A percentile compares a stretch with the other conserved stretches of the same genome.
These are phyloP conservation scores for Euphorbia celastroides DNA, from an alignment of 441 rosid genomes.

Conservation along the genomic window DNA sequence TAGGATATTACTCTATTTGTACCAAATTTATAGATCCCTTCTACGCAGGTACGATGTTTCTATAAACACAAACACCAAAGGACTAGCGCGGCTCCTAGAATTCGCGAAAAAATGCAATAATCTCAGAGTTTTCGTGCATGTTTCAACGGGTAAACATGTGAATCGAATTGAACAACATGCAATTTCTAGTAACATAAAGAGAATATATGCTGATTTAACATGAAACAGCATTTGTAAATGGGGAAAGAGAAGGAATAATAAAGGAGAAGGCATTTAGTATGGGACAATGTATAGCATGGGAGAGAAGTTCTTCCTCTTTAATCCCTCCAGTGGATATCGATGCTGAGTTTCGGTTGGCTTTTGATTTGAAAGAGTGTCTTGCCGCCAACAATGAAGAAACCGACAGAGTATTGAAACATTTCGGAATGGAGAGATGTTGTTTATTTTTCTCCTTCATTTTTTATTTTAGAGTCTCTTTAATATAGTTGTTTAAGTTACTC, in stretches of 20 bases:
- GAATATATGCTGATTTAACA: not conserved
- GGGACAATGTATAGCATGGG: slow-evolving; percentile 13
- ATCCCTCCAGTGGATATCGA: slow-evolving; percentile 14
- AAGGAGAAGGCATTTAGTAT: slow-evolving; percentile 28
- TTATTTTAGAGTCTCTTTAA: too few relatives aligned
- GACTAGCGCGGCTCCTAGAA: slow-evolving; percentile 24
- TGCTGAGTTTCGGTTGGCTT: slow-evolving; percentile 30
- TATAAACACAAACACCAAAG: slow-evolving; percentile 25
- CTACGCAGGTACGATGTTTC: slow-evolving; percentile 29
- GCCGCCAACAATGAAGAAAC: slow-evolving; percentile 10
- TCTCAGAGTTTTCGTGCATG: slow-evolving; percentile 25
- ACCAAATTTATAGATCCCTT: too few relatives aligned
- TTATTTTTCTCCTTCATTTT: too few relatives aligned
- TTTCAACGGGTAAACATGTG: slow-evolving; percentile 26
- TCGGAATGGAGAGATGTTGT: not conserved
- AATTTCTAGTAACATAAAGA: too few relatives aligned
- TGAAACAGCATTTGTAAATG: slow-evolving; percentile 33
- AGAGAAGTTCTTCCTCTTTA: not conserved
- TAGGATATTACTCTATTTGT: too few relatives aligned
- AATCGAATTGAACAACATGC: too few relatives aligned
- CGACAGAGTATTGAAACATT: slow-evolving; percentile 12
- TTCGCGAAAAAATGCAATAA: slow-evolving; percentile 35
- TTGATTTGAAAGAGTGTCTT: slow-evolving; percentile 11
- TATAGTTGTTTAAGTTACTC: too few relatives aligned
- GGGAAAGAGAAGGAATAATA: slow-evolving; percentile 27